Evolutionary conservation across 257 asterid species (phyloP), one percentile per base, ranked within the genome.

Genomic region (Cordia subcordata): DNA sequence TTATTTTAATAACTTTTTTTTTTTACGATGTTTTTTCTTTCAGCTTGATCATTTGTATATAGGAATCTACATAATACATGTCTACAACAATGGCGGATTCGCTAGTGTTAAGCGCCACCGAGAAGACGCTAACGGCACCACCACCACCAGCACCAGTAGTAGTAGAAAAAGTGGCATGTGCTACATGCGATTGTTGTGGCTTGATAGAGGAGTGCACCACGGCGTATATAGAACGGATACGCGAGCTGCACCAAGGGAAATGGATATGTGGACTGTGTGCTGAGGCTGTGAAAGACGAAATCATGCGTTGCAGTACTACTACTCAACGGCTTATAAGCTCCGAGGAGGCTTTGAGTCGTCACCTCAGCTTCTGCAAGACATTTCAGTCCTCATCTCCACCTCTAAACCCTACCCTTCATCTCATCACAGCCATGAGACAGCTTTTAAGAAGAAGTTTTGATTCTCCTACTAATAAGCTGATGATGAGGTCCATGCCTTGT

Each of bases 261-360:
- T 92, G 98, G 98, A 79, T 92, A 13, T 92, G 96, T 61, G 96
- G 98, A 64, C 94, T 92, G 4, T 88, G 98, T 46, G 87, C 88
- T 5, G 96, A 92, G 72, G 98, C 98, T 5, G 91, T 92, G 11
- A 92, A 88, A 60, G 92, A 88, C 2, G 96, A 88, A 68, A 62
- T 68, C 3, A 20, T 74, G 60, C 87, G 94, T 3, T 75, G 90
- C 44, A n/a, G n/a, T n/a, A n/a, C n/a, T n/a, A n/a, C n/a, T n/a
- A n/a, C n/a, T 68, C 71, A 68, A 13, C 72, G 73, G 66, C 72
- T 81, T 69, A 69, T 68, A 60, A 85, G 81, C 79, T 78, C 79
- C 16, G 95, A 83, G 33, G 94, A 88, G 52, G 96, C 96, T 15
- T 59, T 88, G 75, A 82, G 71, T 63, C 86, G 88, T 0, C 96